phyloP scores from a whole-genome alignment of 352 stramenopile genomes.

The Nothophytophthora sp. region DNA sequence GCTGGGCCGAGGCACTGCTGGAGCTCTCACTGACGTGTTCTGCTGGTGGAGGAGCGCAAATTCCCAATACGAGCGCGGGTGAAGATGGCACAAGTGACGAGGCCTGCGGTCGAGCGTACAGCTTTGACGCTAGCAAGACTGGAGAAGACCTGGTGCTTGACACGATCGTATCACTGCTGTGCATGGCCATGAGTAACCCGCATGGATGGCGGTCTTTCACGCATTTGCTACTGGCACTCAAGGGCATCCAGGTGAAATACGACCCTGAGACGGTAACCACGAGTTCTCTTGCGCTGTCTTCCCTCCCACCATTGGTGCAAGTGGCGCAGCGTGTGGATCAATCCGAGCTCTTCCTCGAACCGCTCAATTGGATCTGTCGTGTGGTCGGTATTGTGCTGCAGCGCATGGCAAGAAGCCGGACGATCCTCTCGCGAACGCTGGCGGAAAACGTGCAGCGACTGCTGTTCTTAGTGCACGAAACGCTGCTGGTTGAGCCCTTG shows the following conservation, averaged over 20 bases:
- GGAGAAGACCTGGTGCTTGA: constrained; percentile 84
- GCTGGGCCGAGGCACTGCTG: constrained; percentile 75
- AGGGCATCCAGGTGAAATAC: constrained; percentile 70
- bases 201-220: constrained; percentile 68
- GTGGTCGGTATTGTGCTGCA: constrained; percentile 75
- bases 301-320: constrained; percentile 23
- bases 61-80: background rate
- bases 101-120: constrained; percentile 45
- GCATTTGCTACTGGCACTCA: constrained; percentile 64
- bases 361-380: constrained; percentile 65
- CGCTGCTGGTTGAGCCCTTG: constrained; percentile 45
- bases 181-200: constrained; percentile 62
- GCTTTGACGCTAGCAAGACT: constrained; percentile 67
- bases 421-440: constrained; percentile 70
- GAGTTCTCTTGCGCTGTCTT: constrained; percentile 10
- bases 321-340: constrained; percentile 20
- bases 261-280: background rate
- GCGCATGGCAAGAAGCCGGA: constrained; percentile 72
- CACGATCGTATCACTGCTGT: constrained; percentile 82
- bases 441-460: constrained; percentile 83
- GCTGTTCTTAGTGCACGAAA: constrained; percentile 67
- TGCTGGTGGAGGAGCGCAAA: constrained; percentile 18
- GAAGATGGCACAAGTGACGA: constrained; percentile 5
- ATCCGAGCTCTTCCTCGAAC: constrained; percentile 43
- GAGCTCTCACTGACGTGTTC: constrained; percentile 72